Conservation (phyloP, 768 basidiomycete genomes). For the Chiua virens region DNA sequence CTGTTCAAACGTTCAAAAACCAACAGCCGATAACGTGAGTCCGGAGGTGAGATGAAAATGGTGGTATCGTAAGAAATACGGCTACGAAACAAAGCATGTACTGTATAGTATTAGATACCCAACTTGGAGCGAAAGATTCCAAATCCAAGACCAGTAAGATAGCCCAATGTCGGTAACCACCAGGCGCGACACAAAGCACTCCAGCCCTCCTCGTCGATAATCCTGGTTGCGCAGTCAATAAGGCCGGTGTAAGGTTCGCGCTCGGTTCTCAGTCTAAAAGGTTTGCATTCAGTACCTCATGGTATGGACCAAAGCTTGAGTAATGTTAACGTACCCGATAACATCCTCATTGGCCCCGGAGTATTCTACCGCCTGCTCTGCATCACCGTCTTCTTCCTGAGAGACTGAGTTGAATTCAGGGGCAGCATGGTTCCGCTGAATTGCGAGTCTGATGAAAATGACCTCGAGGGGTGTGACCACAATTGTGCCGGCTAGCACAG, state of each 20-base stretch:
- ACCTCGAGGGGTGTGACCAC: conserved; percentile 79
- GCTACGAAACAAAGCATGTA: no score
- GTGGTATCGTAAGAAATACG: no score
- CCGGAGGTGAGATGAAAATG: no score
- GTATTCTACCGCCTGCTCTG: conserved; percentile 60
- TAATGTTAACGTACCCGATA: conserved; percentile 59
- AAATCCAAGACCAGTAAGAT: conserved; percentile 56
- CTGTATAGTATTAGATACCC: no score
- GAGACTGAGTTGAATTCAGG: conserved; percentile 71
- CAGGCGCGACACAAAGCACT: conserved; percentile 75
- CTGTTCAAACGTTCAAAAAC: no score
- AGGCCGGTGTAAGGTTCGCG: conserved; percentile 78
- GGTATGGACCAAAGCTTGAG: neutral
- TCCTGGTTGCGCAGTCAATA: conserved; percentile 72
- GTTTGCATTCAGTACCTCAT: neutral
- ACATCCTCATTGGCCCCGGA: conserved; percentile 77
- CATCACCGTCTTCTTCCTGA: conserved; percentile 70
- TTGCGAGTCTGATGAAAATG: conserved; percentile 72
- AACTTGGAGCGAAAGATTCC: no score
- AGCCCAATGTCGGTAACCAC: conserved; percentile 77
- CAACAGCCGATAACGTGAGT: no score
- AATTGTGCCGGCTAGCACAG: conserved; percentile 55
- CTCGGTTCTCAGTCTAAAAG: conserved; percentile 64
- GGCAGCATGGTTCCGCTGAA: conserved; percentile 82
- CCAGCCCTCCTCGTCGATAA: conserved; percentile 78